These are phyloP conservation scores for Quambalaria eucalypti DNA, from an alignment of 1,284 basidiomycete species.

Conservation along the genomic window DNA sequence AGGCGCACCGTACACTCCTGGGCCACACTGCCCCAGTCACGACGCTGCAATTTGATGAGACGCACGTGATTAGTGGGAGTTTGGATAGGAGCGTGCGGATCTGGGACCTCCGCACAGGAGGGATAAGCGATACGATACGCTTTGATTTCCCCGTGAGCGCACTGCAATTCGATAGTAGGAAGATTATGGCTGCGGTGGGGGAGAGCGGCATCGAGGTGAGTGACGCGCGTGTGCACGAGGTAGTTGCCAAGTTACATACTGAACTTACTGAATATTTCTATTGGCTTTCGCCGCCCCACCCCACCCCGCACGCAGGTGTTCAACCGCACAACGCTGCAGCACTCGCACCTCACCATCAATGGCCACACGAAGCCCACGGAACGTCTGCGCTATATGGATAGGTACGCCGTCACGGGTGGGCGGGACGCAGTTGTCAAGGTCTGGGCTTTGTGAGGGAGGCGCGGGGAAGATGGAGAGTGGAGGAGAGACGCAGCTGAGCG, in stretches of 20 bases:
- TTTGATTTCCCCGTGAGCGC: conserved; percentile 85
- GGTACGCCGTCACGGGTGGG: conserved; percentile 83
- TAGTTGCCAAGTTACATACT: neutral
- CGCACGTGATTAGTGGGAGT: conserved; percentile 81
- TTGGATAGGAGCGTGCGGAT: conserved; percentile 68
- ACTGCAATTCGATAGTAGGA: conserved; percentile 85
- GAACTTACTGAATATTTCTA: no score
- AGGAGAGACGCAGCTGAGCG: neutral
- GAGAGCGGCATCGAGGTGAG: conserved; percentile 81
- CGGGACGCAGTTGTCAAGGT: conserved; percentile 82
- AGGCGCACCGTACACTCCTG: conserved; percentile 82
- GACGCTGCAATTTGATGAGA: conserved; percentile 92
- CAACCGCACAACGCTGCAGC: conserved; percentile 86
- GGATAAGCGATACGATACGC: conserved; percentile 75
- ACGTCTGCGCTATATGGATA: conserved; percentile 86
- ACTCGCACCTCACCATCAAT: conserved; percentile 72
- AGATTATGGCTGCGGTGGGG: conserved; percentile 84
- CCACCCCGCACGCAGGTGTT: conserved; percentile 59
- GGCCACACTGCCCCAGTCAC: conserved; percentile 92
- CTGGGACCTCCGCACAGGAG: conserved; percentile 91
- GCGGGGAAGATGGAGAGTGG: neutral
- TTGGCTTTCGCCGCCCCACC: no score
- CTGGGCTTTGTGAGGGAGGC: conserved; percentile 66
- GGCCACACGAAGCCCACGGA: conserved; percentile 88
- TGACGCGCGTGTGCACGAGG: no score